Evolutionary conservation across 1,139 yeast genomes (phyloP), one percentile per base, ranked within the genome.

Genomic region (Blastobotrys indianensis): DNA sequence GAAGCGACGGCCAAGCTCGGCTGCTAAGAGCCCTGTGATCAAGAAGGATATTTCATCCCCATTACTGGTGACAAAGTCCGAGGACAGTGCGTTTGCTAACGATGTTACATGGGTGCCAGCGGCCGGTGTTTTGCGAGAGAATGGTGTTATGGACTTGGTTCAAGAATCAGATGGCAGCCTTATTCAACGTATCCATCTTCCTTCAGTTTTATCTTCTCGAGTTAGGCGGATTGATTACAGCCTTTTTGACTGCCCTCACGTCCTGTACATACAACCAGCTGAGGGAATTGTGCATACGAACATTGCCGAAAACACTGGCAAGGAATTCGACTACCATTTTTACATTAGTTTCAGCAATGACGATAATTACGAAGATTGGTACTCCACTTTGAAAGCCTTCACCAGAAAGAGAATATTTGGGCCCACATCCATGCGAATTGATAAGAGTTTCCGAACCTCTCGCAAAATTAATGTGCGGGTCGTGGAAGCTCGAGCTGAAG

Each of bases 351-450:
- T 86, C 54, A 82, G 85, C 1, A 68, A 80, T 36, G 79, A 79
- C 54, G 78, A 80, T 32, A 95, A 85, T 62, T 72, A 82, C 45
- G 94, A 83, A 55, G 94, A 85, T 61, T 87, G 96, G 95, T 74
- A 79, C 54, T 85, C 85, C 6, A 82, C 90, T 0, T 65, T 87
- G 48, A 76, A 75, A 49, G 77, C 85, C 17, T 80, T 84, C 58
- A 75, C 94, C 2, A 75, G 75, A 53, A 67, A 82, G 37, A 87
- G 82, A 52, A 76, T 65, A 41, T 69, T 66, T 44, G 73, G 77
- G 0, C 58, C 68, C 1, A 64, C 68, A 40, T 52, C 59, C 8
- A 55, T 54, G 17, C 55, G 60, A 12, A 48, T 65, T 3, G 30
- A 42, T 6, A 54, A 60, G 15, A 55, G 68, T 9, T 66, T 83